Base-by-base conservation (phyloP, 2,329 filamentous ascomycete genomes). In the Claviceps arundinis region DNA sequence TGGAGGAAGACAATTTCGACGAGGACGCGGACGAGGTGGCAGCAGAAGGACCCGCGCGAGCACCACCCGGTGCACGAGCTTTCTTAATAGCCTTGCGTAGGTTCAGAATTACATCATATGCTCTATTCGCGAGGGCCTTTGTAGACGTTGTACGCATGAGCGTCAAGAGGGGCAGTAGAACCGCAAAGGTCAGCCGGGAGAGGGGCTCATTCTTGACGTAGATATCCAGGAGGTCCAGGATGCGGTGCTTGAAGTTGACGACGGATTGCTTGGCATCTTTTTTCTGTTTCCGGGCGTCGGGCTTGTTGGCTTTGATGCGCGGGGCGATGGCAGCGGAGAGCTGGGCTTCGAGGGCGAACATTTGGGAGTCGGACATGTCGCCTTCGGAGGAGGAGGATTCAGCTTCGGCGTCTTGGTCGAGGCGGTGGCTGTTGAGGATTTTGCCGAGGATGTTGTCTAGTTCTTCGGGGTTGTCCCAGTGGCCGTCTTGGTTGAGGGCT, bases 281-380 rank as follows among this genome's bases (percentile, higher is more conserved):
- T 61, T 86, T 85, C 62, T 93, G 84, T 68, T 90, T 87, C 70
- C 90, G 93, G 63, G 85, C 84, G 64, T 77, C 83, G 1, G 73
- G 71, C 16, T 72, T 73, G 19, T 45, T 53, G 17, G 60, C 59
- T 65, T 88, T 84, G 57, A 79, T 80, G 48, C 84, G 82, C 58
- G 90, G 83, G 58, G 83, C 82, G 75, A 97, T 94, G 56, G 96
- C 88, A 56, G 87, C 87, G 49, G 83, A 81, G 4, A 98, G 80
- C 62, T 91, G 85, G 11, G 79, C 78, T 61, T 97, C 91, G 16
- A 97, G 73, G 3, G 83, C 83, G 70, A 95, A 83, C 93, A 97
- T 97, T 64, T 95, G 85, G 17, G 91, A 89, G 68, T 97, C 91
- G 55, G 89, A 85, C 89, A 98, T 95, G 67, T 95, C 88, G 2